Conservation (phyloP, 805 yeast species). For the Wickerhamia fluorescens region DNA sequence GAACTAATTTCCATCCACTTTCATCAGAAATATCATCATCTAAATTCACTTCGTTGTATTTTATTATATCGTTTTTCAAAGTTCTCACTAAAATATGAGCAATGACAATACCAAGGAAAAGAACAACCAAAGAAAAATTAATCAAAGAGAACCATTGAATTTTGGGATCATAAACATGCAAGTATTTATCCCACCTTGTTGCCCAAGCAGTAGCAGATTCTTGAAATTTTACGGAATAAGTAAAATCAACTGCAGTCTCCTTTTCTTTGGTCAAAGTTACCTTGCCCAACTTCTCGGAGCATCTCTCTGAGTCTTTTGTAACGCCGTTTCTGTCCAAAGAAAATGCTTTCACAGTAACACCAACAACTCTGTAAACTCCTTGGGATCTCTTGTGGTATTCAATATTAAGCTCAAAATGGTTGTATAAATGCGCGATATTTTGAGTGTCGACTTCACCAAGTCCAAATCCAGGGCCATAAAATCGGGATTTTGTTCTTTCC, state of each 20-base stretch:
- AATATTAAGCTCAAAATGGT: slow-evolving; percentile 71
- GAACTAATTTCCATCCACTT: slow-evolving; percentile 93
- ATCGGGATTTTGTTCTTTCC: slow-evolving; percentile 48
- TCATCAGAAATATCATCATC: slow-evolving; percentile 87
- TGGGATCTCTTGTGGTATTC: slow-evolving; percentile 77
- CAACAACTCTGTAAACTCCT: slow-evolving; percentile 78
- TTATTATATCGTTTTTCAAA: slow-evolving; percentile 74
- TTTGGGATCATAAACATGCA: slow-evolving; percentile 85
- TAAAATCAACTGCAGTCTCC: slow-evolving; percentile 58
- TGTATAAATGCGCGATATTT: slow-evolving; percentile 55
- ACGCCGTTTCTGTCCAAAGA: slow-evolving; percentile 39
- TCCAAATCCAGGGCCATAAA: slow-evolving; percentile 76
- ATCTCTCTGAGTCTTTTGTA: slow-evolving; percentile 18
- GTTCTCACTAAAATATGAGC: slow-evolving; percentile 74
- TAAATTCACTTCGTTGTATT: slow-evolving; percentile 82
- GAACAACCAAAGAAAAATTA: slow-evolving; percentile 76
- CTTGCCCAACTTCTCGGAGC: slow-evolving; percentile 27
- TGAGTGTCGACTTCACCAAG: slow-evolving; percentile 63
- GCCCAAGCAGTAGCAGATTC: slow-evolving; percentile 84
- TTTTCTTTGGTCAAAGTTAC: slow-evolving; percentile 43
- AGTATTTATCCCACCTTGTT: slow-evolving; percentile 96
- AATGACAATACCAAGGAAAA: slow-evolving; percentile 69
- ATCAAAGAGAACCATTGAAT: slow-evolving; percentile 94
- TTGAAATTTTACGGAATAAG: slow-evolving; percentile 76
- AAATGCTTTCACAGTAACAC: slow-evolving; percentile 69